phyloP scores from a whole-genome alignment of 768 basidiomycete species.

The Nevesoporus exiguus region DNA sequence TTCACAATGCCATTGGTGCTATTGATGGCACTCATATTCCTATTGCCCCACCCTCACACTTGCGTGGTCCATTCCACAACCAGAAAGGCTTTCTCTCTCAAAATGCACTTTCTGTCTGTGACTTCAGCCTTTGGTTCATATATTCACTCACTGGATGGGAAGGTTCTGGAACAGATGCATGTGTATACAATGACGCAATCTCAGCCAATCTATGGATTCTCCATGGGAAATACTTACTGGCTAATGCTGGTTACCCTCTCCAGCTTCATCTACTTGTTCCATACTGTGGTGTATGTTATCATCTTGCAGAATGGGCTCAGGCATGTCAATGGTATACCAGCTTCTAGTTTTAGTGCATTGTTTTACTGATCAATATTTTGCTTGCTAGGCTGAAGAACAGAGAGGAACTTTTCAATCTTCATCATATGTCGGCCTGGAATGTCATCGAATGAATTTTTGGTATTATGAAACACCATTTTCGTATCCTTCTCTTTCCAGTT shows the following conservation, averaged over 20 bases:
- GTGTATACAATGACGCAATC: not conserved
- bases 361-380: not conserved
- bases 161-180: not conserved
- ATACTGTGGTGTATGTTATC: constrained; percentile 34
- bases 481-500: not conserved
- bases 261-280: constrained; percentile 26
- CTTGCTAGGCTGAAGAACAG: not conserved
- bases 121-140: not conserved
- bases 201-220: constrained; percentile 30
- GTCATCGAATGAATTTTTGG: not conserved
- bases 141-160: not conserved
- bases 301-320: constrained; percentile 33
- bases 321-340: not conserved
- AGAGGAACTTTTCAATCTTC: not conserved
- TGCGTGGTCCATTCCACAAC: not conserved
- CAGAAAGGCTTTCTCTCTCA: not conserved
- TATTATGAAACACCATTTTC: not conserved
- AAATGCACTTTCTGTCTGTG: not conserved
- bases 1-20: not conserved
- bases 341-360: not conserved
- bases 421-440: not conserved
- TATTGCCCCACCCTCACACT: not conserved
- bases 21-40: not conserved
- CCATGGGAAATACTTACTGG: constrained; percentile 32
- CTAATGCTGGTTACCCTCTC: not conserved